Base-by-base conservation (phyloP, 805 yeast genomes). In the Schwanniomyces vanrijiae region DNA sequence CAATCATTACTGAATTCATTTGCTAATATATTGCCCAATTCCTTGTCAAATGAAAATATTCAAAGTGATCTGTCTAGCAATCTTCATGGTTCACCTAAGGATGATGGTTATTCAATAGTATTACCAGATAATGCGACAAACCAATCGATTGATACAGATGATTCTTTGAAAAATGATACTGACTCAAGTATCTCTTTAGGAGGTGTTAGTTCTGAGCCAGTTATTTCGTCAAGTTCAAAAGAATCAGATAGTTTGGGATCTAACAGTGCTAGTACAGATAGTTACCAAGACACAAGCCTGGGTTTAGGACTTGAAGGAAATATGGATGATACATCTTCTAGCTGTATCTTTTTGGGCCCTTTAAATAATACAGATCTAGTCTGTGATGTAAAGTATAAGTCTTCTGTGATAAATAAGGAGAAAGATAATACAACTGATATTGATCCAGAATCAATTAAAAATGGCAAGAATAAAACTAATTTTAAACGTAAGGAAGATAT, bases 1-100 rank as follows among this genome's bases (percentile, higher is more conserved):
- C 55, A 62, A 1, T 67, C 75, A 0, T 54, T 69, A 40, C 61
- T 55, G 19, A 64, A 50, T 45, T 68, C 73, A 0, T 67, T 69
- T 52, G 73, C 73, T 2, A 31, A 2, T 2, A 66, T 64, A 1
- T 29, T 42, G 4, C 39, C 43, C 4, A 20, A 45, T 5, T 37
- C 49, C 22, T 16, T 24, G 6, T 7, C 40, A 31, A 39, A 25
- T 13, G 26, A 37, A n/a, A n/a, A 20, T 14, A 21, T 13, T 6
- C 24, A 28, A 2, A 28, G 16, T 33, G 31, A 43, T 6, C 4
- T 10, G 8, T 38, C 45, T 18, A 37, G 19, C n/a, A 31, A 8
- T 21, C 43, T 13, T 26, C 43, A 22, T 37, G 13, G 25, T 16
- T 37, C 43, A 25, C 40, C 45, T 16, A 38, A 38, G 14, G 33